These are phyloP conservation scores for Thalassiosira livingstoniorum DNA, from an alignment of 352 stramenopile genomes.

Conservation along the genomic window DNA sequence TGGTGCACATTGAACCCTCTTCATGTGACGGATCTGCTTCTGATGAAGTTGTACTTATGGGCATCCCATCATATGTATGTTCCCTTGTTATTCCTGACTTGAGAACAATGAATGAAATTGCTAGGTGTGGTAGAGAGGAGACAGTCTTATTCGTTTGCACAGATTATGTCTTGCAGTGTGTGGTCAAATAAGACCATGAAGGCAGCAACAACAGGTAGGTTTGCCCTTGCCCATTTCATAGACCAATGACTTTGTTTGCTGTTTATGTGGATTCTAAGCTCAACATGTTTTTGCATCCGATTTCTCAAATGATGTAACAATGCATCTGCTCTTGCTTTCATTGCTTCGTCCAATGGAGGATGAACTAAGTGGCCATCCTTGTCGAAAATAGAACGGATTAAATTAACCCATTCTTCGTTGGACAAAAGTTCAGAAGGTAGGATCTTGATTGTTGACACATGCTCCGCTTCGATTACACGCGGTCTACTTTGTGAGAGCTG, in stretches of 20 bases:
- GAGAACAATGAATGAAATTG: not conserved
- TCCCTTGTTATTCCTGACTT: not conserved
- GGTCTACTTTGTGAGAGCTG: no score
- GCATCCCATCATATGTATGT: conserved; percentile 9
- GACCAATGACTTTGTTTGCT: conserved; percentile 11
- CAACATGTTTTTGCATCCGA: conserved; percentile 8
- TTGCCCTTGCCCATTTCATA: conserved; percentile 21
- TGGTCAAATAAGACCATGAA: conserved; percentile 47
- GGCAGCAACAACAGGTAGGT: conserved; percentile 37
- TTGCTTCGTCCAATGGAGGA: not conserved
- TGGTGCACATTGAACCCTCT: not conserved
- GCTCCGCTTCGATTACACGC: no score
- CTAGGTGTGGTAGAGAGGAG: not conserved
- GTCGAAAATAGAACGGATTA: not conserved
- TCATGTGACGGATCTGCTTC: not conserved
- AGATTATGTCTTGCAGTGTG: conserved; percentile 31
- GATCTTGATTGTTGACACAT: not conserved
- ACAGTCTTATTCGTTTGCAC: conserved; percentile 20
- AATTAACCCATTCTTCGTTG: not conserved
- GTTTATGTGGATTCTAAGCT: conserved; percentile 4
- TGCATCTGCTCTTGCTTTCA: conserved; percentile 39
- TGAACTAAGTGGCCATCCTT: not conserved
- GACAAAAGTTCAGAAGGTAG: not conserved
- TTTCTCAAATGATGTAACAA: conserved; percentile 14
- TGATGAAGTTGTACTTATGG: not conserved